Percentiles rank a stretch among this genome's conserved stretches.
Evolutionary conservation across 73 alveolate species (phyloP).

Genomic region (Stentor roeselii): DNA sequence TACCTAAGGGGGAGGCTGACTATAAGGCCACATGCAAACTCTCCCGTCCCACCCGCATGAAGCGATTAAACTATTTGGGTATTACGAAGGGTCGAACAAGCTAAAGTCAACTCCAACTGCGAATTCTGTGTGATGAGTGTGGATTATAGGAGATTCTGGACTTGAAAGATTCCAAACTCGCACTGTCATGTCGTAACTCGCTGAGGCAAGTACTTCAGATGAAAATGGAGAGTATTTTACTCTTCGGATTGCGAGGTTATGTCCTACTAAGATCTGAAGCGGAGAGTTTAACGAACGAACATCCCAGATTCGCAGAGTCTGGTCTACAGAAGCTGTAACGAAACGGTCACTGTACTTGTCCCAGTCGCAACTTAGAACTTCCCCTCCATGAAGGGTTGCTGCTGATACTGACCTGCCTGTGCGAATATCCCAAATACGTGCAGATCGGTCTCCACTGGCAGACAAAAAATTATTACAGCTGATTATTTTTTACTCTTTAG

Average conservation of each 20-base stretch:
- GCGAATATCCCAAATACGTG: conserved; percentile 88
- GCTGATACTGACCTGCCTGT: conserved; percentile 78
- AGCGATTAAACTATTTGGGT: conserved; percentile 49
- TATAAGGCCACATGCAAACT: conserved; percentile 78
- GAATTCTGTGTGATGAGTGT: conserved; percentile 89
- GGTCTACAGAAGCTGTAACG: conserved; percentile 88
- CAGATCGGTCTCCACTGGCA: conserved; percentile 81
- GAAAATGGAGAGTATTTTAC: conserved; percentile 91
- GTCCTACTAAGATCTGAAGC: conserved; percentile 71
- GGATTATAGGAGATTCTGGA: conserved; percentile 38
- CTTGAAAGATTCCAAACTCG: conserved; percentile 80
- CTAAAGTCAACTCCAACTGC: conserved; percentile 93
- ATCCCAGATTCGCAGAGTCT: conserved; percentile 82
- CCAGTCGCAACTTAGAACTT: conserved; percentile 85
- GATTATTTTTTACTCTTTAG: conserved; percentile 41
- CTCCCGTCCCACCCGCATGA: conserved; percentile 94
- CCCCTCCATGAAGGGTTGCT: conserved; percentile 80
- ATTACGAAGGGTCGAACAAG: conserved; percentile 59
- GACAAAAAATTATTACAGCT: conserved; percentile 44
- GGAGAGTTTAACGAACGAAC: conserved; percentile 64
- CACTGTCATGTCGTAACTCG: conserved; percentile 93
- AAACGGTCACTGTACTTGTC: conserved; percentile 82
- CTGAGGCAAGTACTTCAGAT: conserved; percentile 79
- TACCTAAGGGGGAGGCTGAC: too few relatives aligned
- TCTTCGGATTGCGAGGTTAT: conserved; percentile 82